phyloP scores from a whole-genome alignment of 176 grass and related monocot species.

The Paspalum notatum region DNA sequence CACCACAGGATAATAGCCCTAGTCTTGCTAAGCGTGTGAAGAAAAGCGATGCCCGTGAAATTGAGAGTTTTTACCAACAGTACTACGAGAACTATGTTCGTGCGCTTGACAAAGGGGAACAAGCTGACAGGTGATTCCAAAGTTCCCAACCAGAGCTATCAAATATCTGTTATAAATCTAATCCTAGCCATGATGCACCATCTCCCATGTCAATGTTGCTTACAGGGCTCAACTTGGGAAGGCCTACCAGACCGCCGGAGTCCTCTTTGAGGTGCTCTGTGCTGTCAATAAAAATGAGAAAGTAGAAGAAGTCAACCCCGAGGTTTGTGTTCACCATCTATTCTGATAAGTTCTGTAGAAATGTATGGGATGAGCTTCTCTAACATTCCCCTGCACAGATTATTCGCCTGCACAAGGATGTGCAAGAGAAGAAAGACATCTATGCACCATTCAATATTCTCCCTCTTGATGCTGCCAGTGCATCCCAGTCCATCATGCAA shows the following conservation, averaged over 20 bases:
- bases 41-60: conserved; percentile 89
- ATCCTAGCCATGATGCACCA: background rate
- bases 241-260: conserved; percentile 89
- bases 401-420: conserved; percentile 70
- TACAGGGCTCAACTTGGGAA: conserved; percentile 85
- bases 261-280: conserved; percentile 93
- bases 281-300: conserved; percentile 95
- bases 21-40: conserved; percentile 80
- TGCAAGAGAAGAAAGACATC: conserved; percentile 95
- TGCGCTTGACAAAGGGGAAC: conserved; percentile 82
- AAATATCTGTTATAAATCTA: conserved; percentile 15
- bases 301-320: conserved; percentile 86
- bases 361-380: conserved; percentile 42
- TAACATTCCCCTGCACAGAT: conserved; percentile 57
- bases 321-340: conserved; percentile 55
- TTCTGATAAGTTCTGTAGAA: conserved; percentile 18
- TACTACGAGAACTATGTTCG: conserved; percentile 96
- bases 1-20: conserved; percentile 79
- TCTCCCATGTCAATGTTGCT: conserved; percentile 8
- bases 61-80: conserved; percentile 95
- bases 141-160: conserved; percentile 21
- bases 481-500: conserved; percentile 94
- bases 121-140: conserved; percentile 81
- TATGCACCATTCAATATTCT: conserved; percentile 82
- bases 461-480: conserved; percentile 80